Conservation (phyloP, 202 grass and related monocot genomes). For the Bolboschoenoplectus hybrid region DNA sequence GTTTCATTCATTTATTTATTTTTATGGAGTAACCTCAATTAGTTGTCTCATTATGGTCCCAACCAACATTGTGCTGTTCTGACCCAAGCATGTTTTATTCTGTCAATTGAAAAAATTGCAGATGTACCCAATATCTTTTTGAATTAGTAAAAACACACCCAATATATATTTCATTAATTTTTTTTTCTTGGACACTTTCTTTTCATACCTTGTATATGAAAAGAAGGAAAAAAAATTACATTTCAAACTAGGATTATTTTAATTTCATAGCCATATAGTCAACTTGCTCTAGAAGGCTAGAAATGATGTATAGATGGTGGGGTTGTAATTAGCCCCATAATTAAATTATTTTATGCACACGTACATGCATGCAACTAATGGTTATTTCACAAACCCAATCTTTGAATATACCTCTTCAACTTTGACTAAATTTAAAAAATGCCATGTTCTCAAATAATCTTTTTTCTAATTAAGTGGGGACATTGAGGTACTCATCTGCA, state of each 20-base stretch:
- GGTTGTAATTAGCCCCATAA: neutral
- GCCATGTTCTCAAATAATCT: neutral
- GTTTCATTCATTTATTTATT: neutral
- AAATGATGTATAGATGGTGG: constrained; percentile 18
- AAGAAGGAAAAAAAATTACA: neutral
- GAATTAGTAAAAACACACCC: neutral
- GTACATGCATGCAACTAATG: constrained; percentile 38
- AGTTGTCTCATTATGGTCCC: constrained; percentile 39
- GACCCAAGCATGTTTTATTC: constrained; percentile 23
- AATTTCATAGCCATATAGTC: neutral
- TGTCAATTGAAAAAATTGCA: constrained; percentile 6
- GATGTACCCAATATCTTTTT: constrained; percentile 7
- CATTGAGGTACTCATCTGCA: constrained; percentile 15
- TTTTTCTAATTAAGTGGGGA: neutral
- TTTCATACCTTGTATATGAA: neutral
- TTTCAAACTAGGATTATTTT: neutral
- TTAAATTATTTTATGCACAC: constrained; percentile 13
- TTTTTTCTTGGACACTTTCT: neutral
- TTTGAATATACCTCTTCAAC: neutral
- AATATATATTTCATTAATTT: neutral
- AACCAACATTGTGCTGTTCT: constrained; percentile 39
- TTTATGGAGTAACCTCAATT: constrained; percentile 15
- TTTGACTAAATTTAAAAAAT: constrained; percentile 19
- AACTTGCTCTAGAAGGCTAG: constrained; percentile 9
- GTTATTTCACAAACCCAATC: neutral